These are phyloP conservation scores for Westerdykella aurantiaca DNA, from an alignment of 2,329 filamentous ascomycete species.

Conservation along the genomic window DNA sequence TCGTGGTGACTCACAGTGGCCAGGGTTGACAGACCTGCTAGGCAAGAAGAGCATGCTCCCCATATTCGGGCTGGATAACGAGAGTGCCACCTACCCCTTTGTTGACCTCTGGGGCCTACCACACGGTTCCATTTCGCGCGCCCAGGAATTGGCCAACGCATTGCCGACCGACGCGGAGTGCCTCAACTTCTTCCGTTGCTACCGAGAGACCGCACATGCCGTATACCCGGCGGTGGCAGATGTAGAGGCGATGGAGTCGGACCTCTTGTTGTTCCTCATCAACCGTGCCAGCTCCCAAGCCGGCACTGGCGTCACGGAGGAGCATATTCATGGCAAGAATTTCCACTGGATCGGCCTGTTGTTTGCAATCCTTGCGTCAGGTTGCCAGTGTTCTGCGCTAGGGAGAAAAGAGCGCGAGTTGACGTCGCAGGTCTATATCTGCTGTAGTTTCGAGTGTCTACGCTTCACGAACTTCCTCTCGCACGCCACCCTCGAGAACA, in stretches of 20 bases:
- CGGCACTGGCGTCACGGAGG: constrained; percentile 44
- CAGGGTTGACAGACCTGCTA: constrained; percentile 52
- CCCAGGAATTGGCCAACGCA: constrained; percentile 54
- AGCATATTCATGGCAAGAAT: constrained; percentile 53
- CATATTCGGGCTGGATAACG: constrained; percentile 58
- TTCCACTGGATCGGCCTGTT: constrained; percentile 55
- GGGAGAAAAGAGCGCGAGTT: constrained; percentile 56
- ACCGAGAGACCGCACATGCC: constrained; percentile 54
- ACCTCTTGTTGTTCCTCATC: constrained; percentile 49
- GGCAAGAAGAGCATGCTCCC: constrained; percentile 56
- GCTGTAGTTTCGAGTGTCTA: constrained; percentile 60
- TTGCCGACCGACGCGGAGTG: constrained; percentile 55
- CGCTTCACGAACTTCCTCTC: constrained; percentile 60
- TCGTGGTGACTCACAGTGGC: constrained; percentile 42
- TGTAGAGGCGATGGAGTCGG: constrained; percentile 49
- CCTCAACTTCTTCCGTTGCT: constrained; percentile 52
- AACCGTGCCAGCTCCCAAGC: constrained; percentile 43
- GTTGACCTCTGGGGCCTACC: constrained; percentile 58
- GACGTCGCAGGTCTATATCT: constrained; percentile 60
- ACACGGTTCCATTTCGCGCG: constrained; percentile 53
- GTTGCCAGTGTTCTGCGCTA: constrained; percentile 55
- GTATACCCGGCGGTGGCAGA: constrained; percentile 58
- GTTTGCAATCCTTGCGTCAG: constrained; percentile 58
- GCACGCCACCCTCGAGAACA: constrained; percentile 55
- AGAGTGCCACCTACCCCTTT: constrained; percentile 60